Conservation (phyloP, 495 filamentous ascomycete species). For the Chaetomium cochliodes region DNA sequence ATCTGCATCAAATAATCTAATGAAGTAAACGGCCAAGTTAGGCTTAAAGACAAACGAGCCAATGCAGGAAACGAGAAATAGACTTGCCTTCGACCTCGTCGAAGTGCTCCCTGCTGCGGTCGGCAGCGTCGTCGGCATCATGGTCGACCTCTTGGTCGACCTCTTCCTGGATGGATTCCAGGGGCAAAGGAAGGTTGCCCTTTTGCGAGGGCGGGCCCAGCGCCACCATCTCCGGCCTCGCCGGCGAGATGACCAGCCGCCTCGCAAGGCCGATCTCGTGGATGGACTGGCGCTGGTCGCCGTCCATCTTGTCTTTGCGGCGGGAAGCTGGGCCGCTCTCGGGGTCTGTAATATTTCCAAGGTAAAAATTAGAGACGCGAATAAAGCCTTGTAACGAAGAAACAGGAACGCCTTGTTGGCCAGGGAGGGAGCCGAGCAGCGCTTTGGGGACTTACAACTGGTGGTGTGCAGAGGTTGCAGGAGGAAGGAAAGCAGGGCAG, state of each 20-base stretch:
- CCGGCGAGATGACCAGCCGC: not conserved
- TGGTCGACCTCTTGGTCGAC: not conserved
- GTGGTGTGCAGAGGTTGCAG: not conserved
- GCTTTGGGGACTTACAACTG: not conserved
- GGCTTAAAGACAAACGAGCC: not conserved
- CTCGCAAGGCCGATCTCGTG: constrained; percentile 14
- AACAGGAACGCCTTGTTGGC: not conserved
- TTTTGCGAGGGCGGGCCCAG: not conserved
- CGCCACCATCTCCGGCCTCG: constrained; percentile 2
- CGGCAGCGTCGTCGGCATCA: not conserved
- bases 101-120: not conserved
- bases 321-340: too few relatives aligned
- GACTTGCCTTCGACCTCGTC: not conserved
- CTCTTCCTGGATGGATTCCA: not conserved
- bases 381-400: not conserved
- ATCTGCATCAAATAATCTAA: not conserved
- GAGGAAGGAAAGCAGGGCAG: not conserved
- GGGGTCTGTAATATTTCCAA: not conserved
- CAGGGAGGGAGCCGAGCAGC: not conserved
- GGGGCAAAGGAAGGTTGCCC: not conserved
- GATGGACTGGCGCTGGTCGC: constrained; percentile 5
- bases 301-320: constrained; percentile 4
- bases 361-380: not conserved
- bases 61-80: not conserved
- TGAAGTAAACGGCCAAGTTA: too few relatives aligned